phyloP scores from a whole-genome alignment of 805 yeast genomes.

The Monosporozyma unispora region DNA sequence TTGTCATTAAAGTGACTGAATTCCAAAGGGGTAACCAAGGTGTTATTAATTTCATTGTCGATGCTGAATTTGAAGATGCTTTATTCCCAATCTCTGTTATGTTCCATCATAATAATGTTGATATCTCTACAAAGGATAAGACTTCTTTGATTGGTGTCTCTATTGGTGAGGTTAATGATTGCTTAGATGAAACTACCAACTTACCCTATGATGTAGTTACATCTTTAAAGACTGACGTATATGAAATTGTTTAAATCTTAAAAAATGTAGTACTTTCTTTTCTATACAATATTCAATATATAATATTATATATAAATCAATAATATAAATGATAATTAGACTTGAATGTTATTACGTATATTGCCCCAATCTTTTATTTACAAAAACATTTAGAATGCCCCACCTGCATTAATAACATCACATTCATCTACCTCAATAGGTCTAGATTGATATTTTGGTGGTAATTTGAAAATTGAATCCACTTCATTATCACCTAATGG shows the following conservation, averaged over 20 bases:
- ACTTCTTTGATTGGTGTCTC: conserved; percentile 56
- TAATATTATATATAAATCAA: not conserved
- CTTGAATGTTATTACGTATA: conserved; percentile 1
- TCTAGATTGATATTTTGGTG: conserved; percentile 63
- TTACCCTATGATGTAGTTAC: conserved; percentile 64
- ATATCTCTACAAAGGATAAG: conserved; percentile 33
- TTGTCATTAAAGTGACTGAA: conserved; percentile 52
- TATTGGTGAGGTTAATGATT: conserved; percentile 41
- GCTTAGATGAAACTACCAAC: conserved; percentile 37
- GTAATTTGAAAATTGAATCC: conserved; percentile 55
- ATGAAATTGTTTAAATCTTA: conserved; percentile 41
- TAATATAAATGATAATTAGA: not conserved
- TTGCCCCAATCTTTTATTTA: no score
- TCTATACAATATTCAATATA: not conserved
- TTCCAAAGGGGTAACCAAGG: conserved; percentile 50
- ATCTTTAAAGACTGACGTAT: conserved; percentile 49
- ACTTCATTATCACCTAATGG: conserved; percentile 34
- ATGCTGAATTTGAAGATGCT: conserved; percentile 68
- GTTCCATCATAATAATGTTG: conserved; percentile 36
- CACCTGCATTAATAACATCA: conserved; percentile 73
- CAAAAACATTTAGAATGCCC: conserved; percentile 41
- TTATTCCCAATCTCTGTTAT: conserved; percentile 80
- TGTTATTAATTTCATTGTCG: conserved; percentile 70
- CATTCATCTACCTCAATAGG: conserved; percentile 59
- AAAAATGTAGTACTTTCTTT: not conserved